Evolutionary conservation across 2,329 filamentous ascomycete species (phyloP).

Genomic region (Ramularia endophylla): DNA sequence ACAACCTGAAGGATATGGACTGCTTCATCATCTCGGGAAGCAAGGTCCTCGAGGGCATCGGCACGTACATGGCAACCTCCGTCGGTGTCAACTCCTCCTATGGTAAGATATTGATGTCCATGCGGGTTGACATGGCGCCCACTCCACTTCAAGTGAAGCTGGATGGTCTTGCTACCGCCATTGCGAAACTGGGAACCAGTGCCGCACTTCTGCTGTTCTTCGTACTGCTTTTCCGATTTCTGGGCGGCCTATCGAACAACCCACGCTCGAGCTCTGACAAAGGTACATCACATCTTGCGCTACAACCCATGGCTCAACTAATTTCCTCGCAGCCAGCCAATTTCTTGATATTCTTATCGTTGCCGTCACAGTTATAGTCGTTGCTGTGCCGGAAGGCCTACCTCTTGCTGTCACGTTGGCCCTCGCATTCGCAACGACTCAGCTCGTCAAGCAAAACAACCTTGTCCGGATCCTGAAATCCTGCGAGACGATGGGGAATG

Average conservation of each 20-base stretch:
- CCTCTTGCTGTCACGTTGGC: constrained; percentile 63
- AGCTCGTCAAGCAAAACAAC: constrained; percentile 64
- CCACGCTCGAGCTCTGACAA: constrained; percentile 59
- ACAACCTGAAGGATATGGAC: constrained; percentile 61
- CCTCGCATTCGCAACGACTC: constrained; percentile 60
- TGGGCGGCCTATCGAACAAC: constrained; percentile 58
- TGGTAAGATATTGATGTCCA: constrained; percentile 71
- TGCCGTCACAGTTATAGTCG: constrained; percentile 61
- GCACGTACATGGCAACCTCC: constrained; percentile 68
- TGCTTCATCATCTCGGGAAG: constrained; percentile 85
- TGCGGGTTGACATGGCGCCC: constrained; percentile 69
- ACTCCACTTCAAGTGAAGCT: constrained; percentile 74
- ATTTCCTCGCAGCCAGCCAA: constrained; percentile 51
- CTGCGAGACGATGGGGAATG: constrained; percentile 67
- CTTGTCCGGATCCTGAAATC: constrained; percentile 61
- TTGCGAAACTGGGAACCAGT: constrained; percentile 67
- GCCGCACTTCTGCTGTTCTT: constrained; percentile 76
- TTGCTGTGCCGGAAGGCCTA: constrained; percentile 61
- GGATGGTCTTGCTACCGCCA: constrained; percentile 72
- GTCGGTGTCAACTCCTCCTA: constrained; percentile 70
- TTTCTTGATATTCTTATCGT: constrained; percentile 60
- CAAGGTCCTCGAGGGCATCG: constrained; percentile 69
- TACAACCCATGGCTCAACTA: not conserved
- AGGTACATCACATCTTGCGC: constrained; percentile 10
- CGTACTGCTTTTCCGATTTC: constrained; percentile 78